Evolutionary conservation across 2,329 filamentous ascomycete genomes (phyloP).

Genomic region (Aspergillus pseudotamarii): DNA sequence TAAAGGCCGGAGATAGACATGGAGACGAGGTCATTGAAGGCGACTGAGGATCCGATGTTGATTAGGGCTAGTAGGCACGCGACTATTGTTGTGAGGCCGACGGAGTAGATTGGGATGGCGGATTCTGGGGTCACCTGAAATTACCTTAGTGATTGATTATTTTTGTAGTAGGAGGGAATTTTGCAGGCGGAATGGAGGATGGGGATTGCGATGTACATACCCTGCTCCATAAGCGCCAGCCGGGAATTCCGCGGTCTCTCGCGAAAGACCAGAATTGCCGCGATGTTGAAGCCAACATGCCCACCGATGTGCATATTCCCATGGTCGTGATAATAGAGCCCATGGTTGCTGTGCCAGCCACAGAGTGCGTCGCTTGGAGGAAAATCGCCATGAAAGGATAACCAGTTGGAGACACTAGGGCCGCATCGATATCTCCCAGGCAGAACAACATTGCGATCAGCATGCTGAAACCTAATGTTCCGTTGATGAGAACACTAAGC

Average conservation of each 20-base stretch:
- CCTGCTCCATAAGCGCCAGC: conserved; percentile 32
- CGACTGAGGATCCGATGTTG: conserved; percentile 35
- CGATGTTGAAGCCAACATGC: conserved; percentile 49
- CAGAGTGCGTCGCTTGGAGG: conserved; percentile 31
- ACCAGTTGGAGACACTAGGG: conserved; percentile 30
- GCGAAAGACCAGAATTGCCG: conserved; percentile 37
- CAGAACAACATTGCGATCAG: conserved; percentile 44
- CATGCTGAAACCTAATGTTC: conserved; percentile 39
- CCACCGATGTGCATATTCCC: conserved; percentile 34
- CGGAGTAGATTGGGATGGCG: conserved; percentile 30
- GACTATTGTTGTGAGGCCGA: conserved; percentile 29
- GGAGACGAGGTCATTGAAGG: conserved; percentile 36
- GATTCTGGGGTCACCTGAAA: conserved; percentile 25
- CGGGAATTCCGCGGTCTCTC: conserved; percentile 29
- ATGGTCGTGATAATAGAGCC: conserved; percentile 32
- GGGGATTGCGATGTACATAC: conserved; percentile 14
- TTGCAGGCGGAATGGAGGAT: no score
- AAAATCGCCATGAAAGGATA: conserved; percentile 42
- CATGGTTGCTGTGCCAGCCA: conserved; percentile 29
- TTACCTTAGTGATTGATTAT: conserved; percentile 13
- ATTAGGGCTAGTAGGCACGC: conserved; percentile 36
- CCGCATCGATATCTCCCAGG: conserved; percentile 34
- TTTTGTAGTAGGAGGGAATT: no score
- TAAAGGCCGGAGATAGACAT: conserved; percentile 38
- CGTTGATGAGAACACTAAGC: conserved; percentile 40